These are phyloP conservation scores for Pyrus bretschneideri DNA, from an alignment of 306 rosid species.

Conservation along the genomic window DNA sequence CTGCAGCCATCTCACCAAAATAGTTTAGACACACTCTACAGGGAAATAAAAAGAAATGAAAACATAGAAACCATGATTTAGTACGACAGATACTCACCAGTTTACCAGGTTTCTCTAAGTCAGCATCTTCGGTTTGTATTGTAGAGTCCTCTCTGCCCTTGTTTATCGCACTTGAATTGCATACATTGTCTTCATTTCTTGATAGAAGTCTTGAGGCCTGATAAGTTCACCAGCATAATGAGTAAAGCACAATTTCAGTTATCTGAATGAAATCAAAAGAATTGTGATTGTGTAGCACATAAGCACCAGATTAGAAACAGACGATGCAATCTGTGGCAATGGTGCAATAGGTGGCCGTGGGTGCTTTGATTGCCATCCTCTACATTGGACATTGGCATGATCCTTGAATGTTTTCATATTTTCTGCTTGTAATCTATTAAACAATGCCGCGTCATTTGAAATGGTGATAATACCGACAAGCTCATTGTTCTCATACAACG, in stretches of 20 bases:
- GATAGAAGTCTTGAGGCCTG: slow-evolving; percentile 49
- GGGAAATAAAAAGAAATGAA: not conserved
- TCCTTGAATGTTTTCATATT: slow-evolving; percentile 23
- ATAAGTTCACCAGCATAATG: slow-evolving; percentile 8
- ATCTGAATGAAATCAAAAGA: not conserved
- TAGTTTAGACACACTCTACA: not conserved
- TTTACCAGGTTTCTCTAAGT: slow-evolving; percentile 15
- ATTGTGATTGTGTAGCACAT: not conserved
- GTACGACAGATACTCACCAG: slow-evolving; percentile 25
- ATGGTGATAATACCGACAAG: slow-evolving; percentile 46
- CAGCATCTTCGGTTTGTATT: slow-evolving; percentile 23
- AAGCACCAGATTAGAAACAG: slow-evolving; percentile 68
- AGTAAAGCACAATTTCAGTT: not conserved
- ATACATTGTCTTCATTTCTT: slow-evolving; percentile 23
- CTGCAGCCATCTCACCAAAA: slow-evolving; percentile 33
- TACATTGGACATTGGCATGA: slow-evolving; percentile 17
- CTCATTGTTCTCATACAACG: slow-evolving; percentile 50
- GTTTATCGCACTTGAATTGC: slow-evolving; percentile 8
- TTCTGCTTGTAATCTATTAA: slow-evolving; percentile 21
- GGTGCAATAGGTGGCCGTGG: slow-evolving; percentile 39
- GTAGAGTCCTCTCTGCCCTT: slow-evolving; percentile 20
- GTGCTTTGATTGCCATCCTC: slow-evolving; percentile 33
- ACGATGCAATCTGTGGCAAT: slow-evolving; percentile 51
- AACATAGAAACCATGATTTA: not conserved
- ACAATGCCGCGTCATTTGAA: slow-evolving; percentile 49